Conservation (phyloP, 495 filamentous ascomycete genomes). For the Podospora australis region DNA sequence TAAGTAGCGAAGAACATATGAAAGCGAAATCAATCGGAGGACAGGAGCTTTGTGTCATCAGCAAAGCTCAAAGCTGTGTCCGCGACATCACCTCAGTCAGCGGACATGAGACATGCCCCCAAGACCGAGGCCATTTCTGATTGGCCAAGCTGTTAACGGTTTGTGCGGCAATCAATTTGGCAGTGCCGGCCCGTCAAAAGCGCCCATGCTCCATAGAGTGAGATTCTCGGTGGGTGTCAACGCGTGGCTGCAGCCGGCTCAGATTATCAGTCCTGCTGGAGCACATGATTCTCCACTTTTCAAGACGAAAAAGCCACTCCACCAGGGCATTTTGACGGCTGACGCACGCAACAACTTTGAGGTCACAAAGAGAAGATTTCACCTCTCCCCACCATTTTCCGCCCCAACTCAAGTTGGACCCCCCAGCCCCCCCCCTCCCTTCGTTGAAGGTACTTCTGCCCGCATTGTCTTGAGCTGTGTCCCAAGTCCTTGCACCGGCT, state of each 20-base stretch:
- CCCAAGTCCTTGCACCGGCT: conserved; percentile 20
- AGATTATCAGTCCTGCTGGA: no score
- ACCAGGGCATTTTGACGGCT: conserved; percentile 6
- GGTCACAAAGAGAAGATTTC: conserved; percentile 13
- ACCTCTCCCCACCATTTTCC: conserved; percentile 9
- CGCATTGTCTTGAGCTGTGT: conserved; percentile 17
- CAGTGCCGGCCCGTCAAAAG: conserved; percentile 8
- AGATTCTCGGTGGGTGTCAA: neutral
- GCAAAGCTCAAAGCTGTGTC: no score
- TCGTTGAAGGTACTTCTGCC: conserved; percentile 24
- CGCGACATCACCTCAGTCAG: conserved; percentile 17
- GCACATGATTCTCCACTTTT: neutral
- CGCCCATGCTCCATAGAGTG: neutral
- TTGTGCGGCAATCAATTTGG: neutral
- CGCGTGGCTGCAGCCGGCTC: neutral
- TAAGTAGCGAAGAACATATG: no score
- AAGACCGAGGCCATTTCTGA: neutral
- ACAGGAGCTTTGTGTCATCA: no score
- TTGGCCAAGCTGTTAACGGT: neutral
- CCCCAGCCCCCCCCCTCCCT: conserved; percentile 15
- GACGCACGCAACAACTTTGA: neutral
- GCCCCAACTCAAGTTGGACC: conserved; percentile 8
- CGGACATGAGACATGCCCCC: neutral
- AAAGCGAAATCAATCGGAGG: no score
- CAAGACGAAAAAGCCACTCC: conserved; percentile 9